Conservation (phyloP, 805 yeast species). For the Lipomyces chichibuensis region DNA sequence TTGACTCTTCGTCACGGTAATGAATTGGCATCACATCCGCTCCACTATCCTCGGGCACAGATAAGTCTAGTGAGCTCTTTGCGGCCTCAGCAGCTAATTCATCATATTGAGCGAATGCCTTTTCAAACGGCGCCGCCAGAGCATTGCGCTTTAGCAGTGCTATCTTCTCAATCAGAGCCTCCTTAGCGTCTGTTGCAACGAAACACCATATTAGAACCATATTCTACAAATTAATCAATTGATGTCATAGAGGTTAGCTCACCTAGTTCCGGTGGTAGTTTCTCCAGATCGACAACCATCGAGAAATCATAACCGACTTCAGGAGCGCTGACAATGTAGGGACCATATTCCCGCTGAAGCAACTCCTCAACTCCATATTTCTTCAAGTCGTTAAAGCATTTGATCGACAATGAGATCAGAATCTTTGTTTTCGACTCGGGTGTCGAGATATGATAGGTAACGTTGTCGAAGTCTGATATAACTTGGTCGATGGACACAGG, state of each 20-base stretch:
- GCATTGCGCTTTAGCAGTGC: constrained; percentile 81
- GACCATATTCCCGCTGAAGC: constrained; percentile 54
- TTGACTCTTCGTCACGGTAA: constrained; percentile 92
- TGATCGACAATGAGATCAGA: constrained; percentile 69
- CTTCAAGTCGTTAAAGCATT: constrained; percentile 73
- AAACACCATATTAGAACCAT: background rate
- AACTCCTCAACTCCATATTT: constrained; percentile 58
- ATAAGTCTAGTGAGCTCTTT: constrained; percentile 46
- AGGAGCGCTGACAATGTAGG: constrained; percentile 52
- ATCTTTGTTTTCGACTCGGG: constrained; percentile 70
- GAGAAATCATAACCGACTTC: constrained; percentile 87
- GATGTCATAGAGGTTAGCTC: constrained; percentile 4
- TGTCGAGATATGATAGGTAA: constrained; percentile 91
- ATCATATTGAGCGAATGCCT: constrained; percentile 81
- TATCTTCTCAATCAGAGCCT: constrained; percentile 61
- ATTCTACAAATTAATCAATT: background rate
- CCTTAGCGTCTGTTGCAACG: constrained; percentile 49
- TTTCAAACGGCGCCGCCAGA: constrained; percentile 89
- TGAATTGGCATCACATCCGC: constrained; percentile 69
- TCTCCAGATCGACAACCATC: constrained; percentile 62
- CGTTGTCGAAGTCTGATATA: constrained; percentile 93
- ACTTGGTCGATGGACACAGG: constrained; percentile 67
- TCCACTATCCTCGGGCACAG: constrained; percentile 49
- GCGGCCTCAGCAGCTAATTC: constrained; percentile 54
- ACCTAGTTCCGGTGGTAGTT: constrained; percentile 44